A percentile compares a stretch with the other conserved stretches of the same genome.
Conservation (phyloP, 306 rosid species). For the Gastrolobium bilobum region DNA sequence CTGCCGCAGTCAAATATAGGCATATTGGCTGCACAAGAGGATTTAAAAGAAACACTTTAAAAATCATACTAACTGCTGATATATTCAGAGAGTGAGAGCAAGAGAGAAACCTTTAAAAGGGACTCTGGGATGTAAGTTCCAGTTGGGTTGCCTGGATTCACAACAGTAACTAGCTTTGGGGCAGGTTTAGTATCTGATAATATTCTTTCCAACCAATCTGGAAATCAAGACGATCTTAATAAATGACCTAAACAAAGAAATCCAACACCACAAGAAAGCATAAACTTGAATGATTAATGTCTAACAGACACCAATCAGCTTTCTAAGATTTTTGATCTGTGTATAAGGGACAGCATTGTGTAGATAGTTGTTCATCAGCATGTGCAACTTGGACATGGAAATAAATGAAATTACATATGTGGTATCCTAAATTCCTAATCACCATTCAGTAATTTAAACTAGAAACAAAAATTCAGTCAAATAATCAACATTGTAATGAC, state of each 20-base stretch:
- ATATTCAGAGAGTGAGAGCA: not conserved
- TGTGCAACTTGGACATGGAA: not conserved
- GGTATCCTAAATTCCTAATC: not conserved
- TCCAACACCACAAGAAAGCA: conserved; percentile 26
- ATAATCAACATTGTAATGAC: not conserved
- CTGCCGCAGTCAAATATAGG: not conserved
- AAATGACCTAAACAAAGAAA: conserved; percentile 30
- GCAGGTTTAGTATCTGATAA: conserved; percentile 78
- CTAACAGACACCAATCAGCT: conserved; percentile 20
- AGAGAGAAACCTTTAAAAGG: conserved; percentile 79
- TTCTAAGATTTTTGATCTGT: conserved; percentile 5
- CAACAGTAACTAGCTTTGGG: conserved; percentile 93
- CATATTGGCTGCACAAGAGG: not conserved
- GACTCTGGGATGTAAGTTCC: conserved; percentile 93
- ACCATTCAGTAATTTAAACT: not conserved
- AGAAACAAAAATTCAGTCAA: conserved; percentile 17
- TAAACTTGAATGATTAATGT: conserved; percentile 1
- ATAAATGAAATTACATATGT: conserved; percentile 14
- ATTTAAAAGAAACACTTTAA: no score
- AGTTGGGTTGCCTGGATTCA: conserved; percentile 94
- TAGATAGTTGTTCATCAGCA: conserved; percentile 16
- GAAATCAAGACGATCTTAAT: conserved; percentile 47
- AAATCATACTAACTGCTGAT: not conserved
- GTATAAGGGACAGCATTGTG: not conserved
- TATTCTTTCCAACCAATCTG: conserved; percentile 91